A percentile compares a stretch with the other conserved stretches of the same genome.
Conservation (phyloP, 1,139 yeast species). For the Taphrina confusa region DNA sequence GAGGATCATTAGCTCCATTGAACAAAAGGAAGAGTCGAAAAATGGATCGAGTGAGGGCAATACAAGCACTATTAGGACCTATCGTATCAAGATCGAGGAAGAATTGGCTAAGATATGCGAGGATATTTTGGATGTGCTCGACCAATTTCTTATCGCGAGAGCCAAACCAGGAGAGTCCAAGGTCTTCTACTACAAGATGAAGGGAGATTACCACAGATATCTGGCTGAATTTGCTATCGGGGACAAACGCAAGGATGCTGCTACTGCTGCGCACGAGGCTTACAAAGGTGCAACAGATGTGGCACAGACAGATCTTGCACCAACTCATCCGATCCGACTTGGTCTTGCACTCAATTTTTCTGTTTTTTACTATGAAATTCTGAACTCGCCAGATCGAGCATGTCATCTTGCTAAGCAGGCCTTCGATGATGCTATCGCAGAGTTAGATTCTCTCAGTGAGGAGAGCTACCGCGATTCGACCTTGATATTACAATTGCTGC, state of each 20-base stretch:
- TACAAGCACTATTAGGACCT: constrained; percentile 84
- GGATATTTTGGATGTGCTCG: constrained; percentile 85
- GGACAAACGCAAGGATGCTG: constrained; percentile 92
- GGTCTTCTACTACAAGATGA: constrained; percentile 98
- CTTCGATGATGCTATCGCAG: constrained; percentile 98
- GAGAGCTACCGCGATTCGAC: constrained; percentile 98
- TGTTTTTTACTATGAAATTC: constrained; percentile 96
- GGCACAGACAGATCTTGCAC: constrained; percentile 96
- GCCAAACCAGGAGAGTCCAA: constrained; percentile 98
- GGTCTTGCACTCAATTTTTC: constrained; percentile 98
- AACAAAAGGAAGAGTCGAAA: constrained; percentile 98
- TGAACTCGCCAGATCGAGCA: constrained; percentile 98
- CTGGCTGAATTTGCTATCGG: constrained; percentile 95
- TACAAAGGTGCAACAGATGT: constrained; percentile 96
- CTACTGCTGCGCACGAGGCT: constrained; percentile 90
- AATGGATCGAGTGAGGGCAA: constrained; percentile 50
- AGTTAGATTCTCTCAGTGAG: constrained; percentile 95
- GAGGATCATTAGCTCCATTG: constrained; percentile 98
- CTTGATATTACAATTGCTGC: constrained; percentile 95
- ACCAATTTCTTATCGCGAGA: constrained; percentile 85
- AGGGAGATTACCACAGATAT: constrained; percentile 99
- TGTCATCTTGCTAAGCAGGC: constrained; percentile 99
- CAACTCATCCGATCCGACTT: constrained; percentile 98
- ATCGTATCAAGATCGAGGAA: constrained; percentile 91
- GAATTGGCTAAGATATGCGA: constrained; percentile 95